Conservation (phyloP, 768 basidiomycete species). For the Sporobolomyces roseus region DNA sequence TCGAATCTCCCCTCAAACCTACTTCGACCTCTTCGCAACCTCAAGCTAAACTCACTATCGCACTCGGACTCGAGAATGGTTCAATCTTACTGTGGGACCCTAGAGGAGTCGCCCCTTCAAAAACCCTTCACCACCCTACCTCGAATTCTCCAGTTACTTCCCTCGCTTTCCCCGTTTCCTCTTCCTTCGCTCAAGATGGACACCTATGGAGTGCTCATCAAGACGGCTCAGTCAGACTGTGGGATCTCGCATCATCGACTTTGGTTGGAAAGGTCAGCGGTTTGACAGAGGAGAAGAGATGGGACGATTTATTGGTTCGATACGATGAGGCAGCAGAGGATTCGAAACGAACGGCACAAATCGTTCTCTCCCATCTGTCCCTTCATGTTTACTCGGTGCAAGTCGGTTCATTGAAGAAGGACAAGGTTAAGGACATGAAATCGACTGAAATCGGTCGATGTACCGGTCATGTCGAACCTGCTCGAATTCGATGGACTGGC, state of each 20-base stretch:
- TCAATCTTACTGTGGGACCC: constrained; percentile 35
- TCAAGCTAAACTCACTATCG: constrained; percentile 19
- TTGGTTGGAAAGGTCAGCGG: constrained; percentile 35
- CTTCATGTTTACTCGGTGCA: constrained; percentile 33
- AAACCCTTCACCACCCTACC: constrained; percentile 28
- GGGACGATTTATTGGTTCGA: constrained; percentile 36
- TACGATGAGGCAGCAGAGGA: constrained; percentile 24
- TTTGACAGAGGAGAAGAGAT: constrained; percentile 16
- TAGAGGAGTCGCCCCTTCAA: constrained; percentile 6
- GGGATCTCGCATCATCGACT: constrained; percentile 17
- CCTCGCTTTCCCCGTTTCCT: constrained; percentile 23
- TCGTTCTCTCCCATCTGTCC: constrained; percentile 37
- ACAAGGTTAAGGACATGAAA: constrained; percentile 37
- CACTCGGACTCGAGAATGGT: constrained; percentile 38
- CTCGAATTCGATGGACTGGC: constrained; percentile 27
- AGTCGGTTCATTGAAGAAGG: constrained; percentile 30
- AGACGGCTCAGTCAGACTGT: constrained; percentile 35
- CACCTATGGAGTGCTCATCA: constrained; percentile 40
- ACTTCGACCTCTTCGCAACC: no score
- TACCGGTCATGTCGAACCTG: constrained; percentile 38
- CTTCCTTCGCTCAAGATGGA: constrained; percentile 1
- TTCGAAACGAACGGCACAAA: constrained; percentile 22
- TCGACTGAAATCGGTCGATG: constrained; percentile 30
- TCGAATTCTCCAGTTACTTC: constrained; percentile 34
- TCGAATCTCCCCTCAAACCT: constrained; percentile 29